Conservation (phyloP, 352 stramenopile species). For the Pythium vanterpoolii region DNA sequence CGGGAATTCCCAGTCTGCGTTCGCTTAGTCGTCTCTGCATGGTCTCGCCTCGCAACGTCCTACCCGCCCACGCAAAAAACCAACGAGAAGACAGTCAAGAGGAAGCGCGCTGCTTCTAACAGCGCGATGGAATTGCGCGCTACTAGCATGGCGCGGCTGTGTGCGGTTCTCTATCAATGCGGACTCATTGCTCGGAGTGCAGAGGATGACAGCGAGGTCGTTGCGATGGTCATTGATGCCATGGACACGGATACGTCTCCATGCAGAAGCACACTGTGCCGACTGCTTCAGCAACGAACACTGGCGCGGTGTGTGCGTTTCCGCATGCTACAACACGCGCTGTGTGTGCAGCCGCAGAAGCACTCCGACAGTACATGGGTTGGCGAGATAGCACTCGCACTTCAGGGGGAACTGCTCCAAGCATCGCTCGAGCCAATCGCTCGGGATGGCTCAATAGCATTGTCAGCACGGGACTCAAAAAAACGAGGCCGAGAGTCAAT, state of each 20-base stretch:
- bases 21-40: constrained; percentile 3
- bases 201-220: constrained; percentile 15
- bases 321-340: constrained; percentile 3
- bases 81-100: not conserved
- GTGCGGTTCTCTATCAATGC: constrained; percentile 13
- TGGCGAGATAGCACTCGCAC: not conserved
- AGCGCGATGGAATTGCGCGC: not conserved
- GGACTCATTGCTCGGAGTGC: constrained; percentile 4
- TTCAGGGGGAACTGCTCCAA: constrained; percentile 15
- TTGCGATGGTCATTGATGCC: not conserved
- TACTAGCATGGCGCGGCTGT: constrained; percentile 11
- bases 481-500: constrained; percentile 18
- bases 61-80: not conserved
- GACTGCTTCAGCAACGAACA: constrained; percentile 5
- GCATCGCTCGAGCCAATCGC: constrained; percentile 1
- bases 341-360: not conserved
- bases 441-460: not conserved
- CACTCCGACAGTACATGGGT: not conserved
- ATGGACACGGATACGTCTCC: constrained; percentile 1
- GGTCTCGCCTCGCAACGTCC: not conserved
- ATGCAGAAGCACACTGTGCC: not conserved
- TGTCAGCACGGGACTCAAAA: constrained; percentile 7
- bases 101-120: not conserved
- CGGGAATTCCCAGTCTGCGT: constrained; percentile 16
- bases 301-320: constrained; percentile 10